Evolutionary conservation across 345 rosid genomes (phyloP).

Genomic region (Aegle marmelos): DNA sequence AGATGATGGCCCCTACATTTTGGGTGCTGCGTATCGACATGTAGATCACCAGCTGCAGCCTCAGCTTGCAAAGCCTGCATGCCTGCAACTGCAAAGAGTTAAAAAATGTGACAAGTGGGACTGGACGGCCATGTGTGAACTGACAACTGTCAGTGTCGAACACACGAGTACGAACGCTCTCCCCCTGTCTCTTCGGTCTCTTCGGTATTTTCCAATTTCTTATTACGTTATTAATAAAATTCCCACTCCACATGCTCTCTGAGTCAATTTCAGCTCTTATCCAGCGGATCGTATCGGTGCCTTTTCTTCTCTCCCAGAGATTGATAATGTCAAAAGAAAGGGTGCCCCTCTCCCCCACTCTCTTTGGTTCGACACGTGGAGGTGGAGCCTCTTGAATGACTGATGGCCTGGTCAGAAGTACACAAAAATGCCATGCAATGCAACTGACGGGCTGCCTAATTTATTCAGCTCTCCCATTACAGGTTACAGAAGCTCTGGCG

Average conservation of each 20-base stretch:
- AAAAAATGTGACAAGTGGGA: not conserved
- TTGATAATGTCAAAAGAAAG: not conserved
- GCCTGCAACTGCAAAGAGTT: not conserved
- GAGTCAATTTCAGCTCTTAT: not conserved
- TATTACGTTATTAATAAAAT: not conserved
- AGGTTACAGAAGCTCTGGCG: no score
- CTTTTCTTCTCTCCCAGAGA: not conserved
- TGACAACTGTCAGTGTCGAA: not conserved
- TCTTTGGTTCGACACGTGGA: constrained; percentile 6
- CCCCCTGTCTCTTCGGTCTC: not conserved
- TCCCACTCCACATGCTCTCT: not conserved
- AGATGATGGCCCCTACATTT: no score
- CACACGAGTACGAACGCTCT: constrained; percentile 1
- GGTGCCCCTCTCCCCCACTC: not conserved
- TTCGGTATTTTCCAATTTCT: not conserved
- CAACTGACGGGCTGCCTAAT: no score
- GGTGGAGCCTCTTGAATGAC: no score
- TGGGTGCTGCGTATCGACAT: no score
- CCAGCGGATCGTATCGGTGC: not conserved
- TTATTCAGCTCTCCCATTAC: no score
- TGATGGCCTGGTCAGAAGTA: not conserved
- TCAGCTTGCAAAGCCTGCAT: no score
- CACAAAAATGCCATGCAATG: not conserved
- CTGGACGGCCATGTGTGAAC: not conserved
- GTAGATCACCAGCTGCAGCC: no score